Evolutionary conservation across 768 basidiomycete species (phyloP).

Genomic region (Dentipellis sp.): DNA sequence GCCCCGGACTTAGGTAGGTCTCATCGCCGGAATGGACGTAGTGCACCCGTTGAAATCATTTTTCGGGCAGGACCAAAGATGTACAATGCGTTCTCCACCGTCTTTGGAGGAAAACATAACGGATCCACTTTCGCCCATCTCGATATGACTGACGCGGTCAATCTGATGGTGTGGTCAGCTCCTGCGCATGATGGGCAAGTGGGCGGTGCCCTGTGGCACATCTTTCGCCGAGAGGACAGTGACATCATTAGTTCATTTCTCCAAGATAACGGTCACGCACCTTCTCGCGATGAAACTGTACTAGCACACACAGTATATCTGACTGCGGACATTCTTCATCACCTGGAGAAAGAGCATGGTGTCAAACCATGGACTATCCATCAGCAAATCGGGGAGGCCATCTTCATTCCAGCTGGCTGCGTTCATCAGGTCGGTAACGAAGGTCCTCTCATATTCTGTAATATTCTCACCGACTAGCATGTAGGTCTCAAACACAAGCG

Average conservation of each 20-base stretch:
- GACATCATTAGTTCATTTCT: constrained; percentile 68
- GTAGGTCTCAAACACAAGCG: constrained; percentile 86
- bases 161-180: constrained; percentile 74
- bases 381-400: constrained; percentile 85
- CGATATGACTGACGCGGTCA: constrained; percentile 92
- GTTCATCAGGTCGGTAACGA: constrained; percentile 76
- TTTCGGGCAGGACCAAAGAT: constrained; percentile 69
- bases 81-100: constrained; percentile 84
- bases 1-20: constrained; percentile 68
- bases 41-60: neutral
- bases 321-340: constrained; percentile 46
- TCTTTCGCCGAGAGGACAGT: constrained; percentile 77
- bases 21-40: neutral
- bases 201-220: constrained; percentile 87
- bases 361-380: constrained; percentile 81
- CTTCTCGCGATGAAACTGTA: too few relatives aligned
- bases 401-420: constrained; percentile 93
- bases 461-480: neutral
- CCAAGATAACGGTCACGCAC: too few relatives aligned
- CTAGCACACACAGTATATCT: too few relatives aligned
- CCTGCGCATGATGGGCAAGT: constrained; percentile 43
- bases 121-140: constrained; percentile 88
- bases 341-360: constrained; percentile 54
- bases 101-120: constrained; percentile 55
- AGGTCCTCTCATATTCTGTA: neutral